These are phyloP conservation scores for Cucumis melo DNA, from an alignment of 306 rosid genomes.

Conservation along the genomic window DNA sequence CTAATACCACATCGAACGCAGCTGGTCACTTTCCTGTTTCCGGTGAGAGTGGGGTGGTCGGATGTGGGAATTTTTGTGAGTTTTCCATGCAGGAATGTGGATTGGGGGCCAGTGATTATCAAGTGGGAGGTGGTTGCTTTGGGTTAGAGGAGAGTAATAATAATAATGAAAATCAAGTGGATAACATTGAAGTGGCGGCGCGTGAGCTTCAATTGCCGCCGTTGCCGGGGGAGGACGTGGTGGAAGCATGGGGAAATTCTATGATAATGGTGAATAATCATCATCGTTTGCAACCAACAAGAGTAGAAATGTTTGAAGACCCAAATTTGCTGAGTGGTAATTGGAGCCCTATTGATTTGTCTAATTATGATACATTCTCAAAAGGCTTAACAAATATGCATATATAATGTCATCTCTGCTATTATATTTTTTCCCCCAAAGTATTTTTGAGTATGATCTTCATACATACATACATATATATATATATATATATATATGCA, in stretches of 20 bases:
- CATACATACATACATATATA: not conserved
- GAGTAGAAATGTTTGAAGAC: conserved; percentile 30
- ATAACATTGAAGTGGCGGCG: not conserved
- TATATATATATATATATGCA: too few relatives aligned
- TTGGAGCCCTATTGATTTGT: conserved; percentile 68
- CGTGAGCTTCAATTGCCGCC: conserved; percentile 3
- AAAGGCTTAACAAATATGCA: conserved; percentile 17
- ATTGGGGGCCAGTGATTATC: not conserved
- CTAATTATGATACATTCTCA: conserved; percentile 42
- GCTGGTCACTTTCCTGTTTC: not conserved
- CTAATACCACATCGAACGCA: not conserved
- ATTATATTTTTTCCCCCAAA: not conserved
- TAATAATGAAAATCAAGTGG: not conserved
- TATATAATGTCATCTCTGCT: not conserved
- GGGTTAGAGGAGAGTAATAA: not conserved
- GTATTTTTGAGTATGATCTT: not conserved
- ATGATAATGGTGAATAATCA: conserved; percentile 21
- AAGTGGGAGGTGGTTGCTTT: not conserved
- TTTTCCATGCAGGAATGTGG: not conserved
- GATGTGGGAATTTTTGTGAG: not conserved
- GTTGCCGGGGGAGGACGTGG: conserved; percentile 3
- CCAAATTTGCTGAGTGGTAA: conserved; percentile 33
- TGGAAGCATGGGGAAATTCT: not conserved
- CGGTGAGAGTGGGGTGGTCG: not conserved
- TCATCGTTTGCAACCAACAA: conserved; percentile 22